phyloP scores from a whole-genome alignment of 1,139 yeast species.

The Kodamaea alishanica region DNA sequence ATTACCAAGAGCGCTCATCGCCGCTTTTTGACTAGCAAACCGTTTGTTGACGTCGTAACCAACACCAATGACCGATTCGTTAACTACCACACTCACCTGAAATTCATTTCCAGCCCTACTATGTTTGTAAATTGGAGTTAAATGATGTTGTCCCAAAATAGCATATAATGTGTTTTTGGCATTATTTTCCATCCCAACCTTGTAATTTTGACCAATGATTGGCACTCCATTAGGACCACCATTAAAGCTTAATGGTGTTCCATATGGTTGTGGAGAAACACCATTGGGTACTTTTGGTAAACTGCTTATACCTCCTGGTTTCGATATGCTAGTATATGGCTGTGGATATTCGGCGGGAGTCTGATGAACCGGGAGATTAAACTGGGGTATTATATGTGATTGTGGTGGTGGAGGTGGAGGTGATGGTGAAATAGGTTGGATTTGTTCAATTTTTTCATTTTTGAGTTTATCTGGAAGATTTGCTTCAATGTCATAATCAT shows the following conservation, averaged over 20 bases:
- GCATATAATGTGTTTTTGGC: conserved; percentile 29
- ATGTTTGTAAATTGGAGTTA: conserved; percentile 22
- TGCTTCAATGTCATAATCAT: conserved; percentile 5
- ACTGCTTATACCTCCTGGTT: conserved; percentile 6
- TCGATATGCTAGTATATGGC: conserved; percentile 12
- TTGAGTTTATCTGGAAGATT: conserved; percentile 4
- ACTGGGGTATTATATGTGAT: not conserved
- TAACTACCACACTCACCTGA: conserved; percentile 23
- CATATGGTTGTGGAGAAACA: conserved; percentile 7
- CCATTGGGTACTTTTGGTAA: conserved; percentile 9
- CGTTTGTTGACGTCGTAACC: conserved; percentile 31
- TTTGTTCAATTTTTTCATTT: not conserved
- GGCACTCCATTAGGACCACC: conserved; percentile 9
- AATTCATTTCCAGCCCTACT: conserved; percentile 18
- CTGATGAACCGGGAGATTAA: not conserved
- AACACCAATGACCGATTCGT: conserved; percentile 28
- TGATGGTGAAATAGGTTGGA: not conserved
- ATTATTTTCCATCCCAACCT: conserved; percentile 17
- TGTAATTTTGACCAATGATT: conserved; percentile 8
- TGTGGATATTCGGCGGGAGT: conserved; percentile 7
- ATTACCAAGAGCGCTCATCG: conserved; percentile 28
- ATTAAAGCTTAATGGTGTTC: conserved; percentile 6
- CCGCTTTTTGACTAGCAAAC: conserved; percentile 31
- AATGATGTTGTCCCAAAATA: conserved; percentile 20
- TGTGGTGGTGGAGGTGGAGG: conserved; percentile 3